A percentile compares a stretch with the other conserved stretches of the same genome.
Evolutionary conservation across 345 rosid species (phyloP).

Genomic region (Excoecaria agallocha): DNA sequence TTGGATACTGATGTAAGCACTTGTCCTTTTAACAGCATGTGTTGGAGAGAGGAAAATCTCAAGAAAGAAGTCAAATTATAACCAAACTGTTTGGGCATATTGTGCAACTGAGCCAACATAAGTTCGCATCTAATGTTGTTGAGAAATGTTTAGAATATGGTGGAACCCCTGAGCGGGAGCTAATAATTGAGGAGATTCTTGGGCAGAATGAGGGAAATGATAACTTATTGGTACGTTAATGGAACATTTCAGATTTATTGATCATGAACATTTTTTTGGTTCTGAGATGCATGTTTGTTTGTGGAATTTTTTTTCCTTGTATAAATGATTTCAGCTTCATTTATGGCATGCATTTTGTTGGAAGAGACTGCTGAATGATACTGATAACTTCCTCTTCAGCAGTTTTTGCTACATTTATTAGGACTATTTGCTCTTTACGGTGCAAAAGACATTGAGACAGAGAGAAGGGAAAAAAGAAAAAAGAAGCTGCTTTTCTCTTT

Average conservation of each 20-base stretch:
- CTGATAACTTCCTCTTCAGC: background rate
- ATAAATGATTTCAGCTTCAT: background rate
- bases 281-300: background rate
- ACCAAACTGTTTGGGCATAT: slow-evolving; percentile 75
- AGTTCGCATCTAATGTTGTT: slow-evolving; percentile 89
- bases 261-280: background rate
- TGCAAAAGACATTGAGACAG: too few relatives aligned
- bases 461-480: too few relatives aligned
- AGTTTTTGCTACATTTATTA: background rate
- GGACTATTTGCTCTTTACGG: too few relatives aligned
- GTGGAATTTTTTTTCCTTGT: background rate
- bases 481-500: too few relatives aligned
- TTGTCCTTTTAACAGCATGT: slow-evolving; percentile 57
- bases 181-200: slow-evolving; percentile 76
- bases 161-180: slow-evolving; percentile 61
- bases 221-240: slow-evolving; percentile 68
- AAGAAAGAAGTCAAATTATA: slow-evolving; percentile 70
- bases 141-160: slow-evolving; percentile 94
- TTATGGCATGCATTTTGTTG: background rate
- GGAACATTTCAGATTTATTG: background rate
- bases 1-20: background rate
- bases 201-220: slow-evolving; percentile 76
- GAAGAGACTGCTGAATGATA: background rate
- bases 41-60: slow-evolving; percentile 76
- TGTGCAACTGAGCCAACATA: slow-evolving; percentile 95